Evolutionary conservation across 208 protist genomes (phyloP).

Genomic region (Pavlovales sp.): DNA sequence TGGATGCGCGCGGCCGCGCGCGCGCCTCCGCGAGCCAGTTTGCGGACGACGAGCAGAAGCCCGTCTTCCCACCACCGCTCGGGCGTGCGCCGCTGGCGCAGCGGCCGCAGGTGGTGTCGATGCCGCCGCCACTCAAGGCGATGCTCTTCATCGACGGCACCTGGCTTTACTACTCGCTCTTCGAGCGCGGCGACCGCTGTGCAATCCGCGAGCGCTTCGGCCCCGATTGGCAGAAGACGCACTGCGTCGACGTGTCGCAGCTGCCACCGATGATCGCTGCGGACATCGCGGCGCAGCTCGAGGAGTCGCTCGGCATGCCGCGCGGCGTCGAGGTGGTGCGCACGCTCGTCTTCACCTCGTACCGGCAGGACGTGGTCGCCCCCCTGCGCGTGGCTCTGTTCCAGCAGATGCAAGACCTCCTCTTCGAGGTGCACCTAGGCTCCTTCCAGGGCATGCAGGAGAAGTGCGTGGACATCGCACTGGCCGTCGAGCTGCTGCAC

Average conservation of each 20-base stretch:
- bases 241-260: conserved; percentile 1
- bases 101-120: too few species aligned
- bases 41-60: too few species aligned
- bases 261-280: conserved; percentile 16
- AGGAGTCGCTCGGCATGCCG: neutral
- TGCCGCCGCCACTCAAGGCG: conserved; percentile 3
- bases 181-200: conserved; percentile 7
- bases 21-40: too few species aligned
- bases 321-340: conserved; percentile 48
- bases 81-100: too few species aligned
- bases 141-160: conserved; percentile 50
- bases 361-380: neutral
- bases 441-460: conserved; percentile 20
- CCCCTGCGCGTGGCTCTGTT: conserved; percentile 21
- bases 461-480: conserved; percentile 53
- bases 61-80: too few species aligned
- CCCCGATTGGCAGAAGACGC: neutral
- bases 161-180: conserved; percentile 51
- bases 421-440: conserved; percentile 45
- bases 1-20: too few species aligned
- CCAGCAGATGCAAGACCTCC: conserved; percentile 18
- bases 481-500: conserved; percentile 52
- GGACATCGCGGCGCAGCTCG: conserved; percentile 9
- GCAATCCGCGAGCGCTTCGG: conserved; percentile 8
- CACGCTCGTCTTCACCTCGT: conserved; percentile 30